phyloP scores from a whole-genome alignment of 345 rosid species.

The Xanthoceras sorbifolium region DNA sequence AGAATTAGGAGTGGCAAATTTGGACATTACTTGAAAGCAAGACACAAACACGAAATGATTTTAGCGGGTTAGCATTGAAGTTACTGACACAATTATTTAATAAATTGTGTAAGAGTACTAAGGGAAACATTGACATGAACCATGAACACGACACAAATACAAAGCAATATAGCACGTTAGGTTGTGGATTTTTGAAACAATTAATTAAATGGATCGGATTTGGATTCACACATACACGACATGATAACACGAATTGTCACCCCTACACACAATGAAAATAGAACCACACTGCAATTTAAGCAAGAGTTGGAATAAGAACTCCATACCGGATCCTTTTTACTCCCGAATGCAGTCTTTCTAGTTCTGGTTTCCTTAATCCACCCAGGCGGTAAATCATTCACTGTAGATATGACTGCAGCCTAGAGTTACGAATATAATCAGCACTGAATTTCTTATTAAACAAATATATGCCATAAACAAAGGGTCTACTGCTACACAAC shows the following conservation, averaged over 20 bases:
- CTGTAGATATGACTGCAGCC: slow-evolving; percentile 33
- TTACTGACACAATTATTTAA: not conserved
- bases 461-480: slow-evolving; percentile 1
- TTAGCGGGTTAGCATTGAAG: not conserved
- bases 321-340: slow-evolving; percentile 37
- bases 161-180: not conserved
- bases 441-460: slow-evolving; percentile 2
- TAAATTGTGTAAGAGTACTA: not conserved
- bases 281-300: not conserved
- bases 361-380: slow-evolving; percentile 43
- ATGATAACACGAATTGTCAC: not conserved
- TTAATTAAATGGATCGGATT: not conserved
- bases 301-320: slow-evolving; percentile 13
- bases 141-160: not conserved
- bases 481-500: not conserved
- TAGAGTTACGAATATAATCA: slow-evolving; percentile 20
- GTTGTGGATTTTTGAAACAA: not conserved
- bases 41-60: not conserved
- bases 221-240: not conserved
- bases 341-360: slow-evolving; percentile 21
- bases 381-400: slow-evolving; percentile 38
- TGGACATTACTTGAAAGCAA: not conserved
- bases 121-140: not conserved
- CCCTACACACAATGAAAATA: not conserved
- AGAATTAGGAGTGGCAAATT: not conserved